Percentiles rank a stretch among this genome's conserved stretches.
Evolutionary conservation across 495 filamentous ascomycete genomes (phyloP).

Genomic region (Tuber brumale): DNA sequence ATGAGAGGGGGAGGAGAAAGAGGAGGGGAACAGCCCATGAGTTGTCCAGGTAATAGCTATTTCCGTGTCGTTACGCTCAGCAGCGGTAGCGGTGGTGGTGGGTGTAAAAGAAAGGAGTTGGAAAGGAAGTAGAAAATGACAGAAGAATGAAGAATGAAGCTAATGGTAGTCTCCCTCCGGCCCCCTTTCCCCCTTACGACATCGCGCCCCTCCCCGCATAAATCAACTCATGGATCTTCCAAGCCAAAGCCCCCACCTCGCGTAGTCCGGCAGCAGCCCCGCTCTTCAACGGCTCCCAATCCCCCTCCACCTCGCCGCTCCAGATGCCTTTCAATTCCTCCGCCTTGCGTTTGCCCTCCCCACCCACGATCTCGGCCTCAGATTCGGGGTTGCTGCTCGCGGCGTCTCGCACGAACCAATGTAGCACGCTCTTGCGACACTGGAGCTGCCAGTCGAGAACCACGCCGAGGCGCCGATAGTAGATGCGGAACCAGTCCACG

Average conservation of each 20-base stretch:
- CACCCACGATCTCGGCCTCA: constrained; percentile 16
- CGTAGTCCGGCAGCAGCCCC: constrained; percentile 32
- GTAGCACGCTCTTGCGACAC: constrained; percentile 28
- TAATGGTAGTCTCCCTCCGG: neutral
- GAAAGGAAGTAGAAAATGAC: neutral
- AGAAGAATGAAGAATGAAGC: constrained; percentile 11
- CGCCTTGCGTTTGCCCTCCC: constrained; percentile 14
- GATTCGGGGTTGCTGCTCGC: constrained; percentile 23
- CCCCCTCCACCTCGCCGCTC: constrained; percentile 31
- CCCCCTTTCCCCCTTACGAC: neutral
- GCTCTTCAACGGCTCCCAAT: constrained; percentile 37
- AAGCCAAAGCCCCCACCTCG: constrained; percentile 26
- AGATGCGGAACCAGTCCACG: constrained; percentile 49
- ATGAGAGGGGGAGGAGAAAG: neutral
- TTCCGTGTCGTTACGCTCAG: neutral
- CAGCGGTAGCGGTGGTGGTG: neutral
- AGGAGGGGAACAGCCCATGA: neutral
- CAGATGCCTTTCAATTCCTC: constrained; percentile 34
- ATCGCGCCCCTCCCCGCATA: constrained; percentile 1
- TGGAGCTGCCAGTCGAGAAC: constrained; percentile 34
- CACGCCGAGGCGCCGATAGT: constrained; percentile 41
- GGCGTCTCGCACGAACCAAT: constrained; percentile 39
- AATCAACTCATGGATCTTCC: constrained; percentile 25
- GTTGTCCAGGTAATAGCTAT: neutral
- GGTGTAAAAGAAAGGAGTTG: neutral